A percentile compares a stretch with the other conserved stretches of the same genome.
phyloP scores from a whole-genome alignment of 768 basidiomycete species.

The Rhodotorula babjevae region DNA sequence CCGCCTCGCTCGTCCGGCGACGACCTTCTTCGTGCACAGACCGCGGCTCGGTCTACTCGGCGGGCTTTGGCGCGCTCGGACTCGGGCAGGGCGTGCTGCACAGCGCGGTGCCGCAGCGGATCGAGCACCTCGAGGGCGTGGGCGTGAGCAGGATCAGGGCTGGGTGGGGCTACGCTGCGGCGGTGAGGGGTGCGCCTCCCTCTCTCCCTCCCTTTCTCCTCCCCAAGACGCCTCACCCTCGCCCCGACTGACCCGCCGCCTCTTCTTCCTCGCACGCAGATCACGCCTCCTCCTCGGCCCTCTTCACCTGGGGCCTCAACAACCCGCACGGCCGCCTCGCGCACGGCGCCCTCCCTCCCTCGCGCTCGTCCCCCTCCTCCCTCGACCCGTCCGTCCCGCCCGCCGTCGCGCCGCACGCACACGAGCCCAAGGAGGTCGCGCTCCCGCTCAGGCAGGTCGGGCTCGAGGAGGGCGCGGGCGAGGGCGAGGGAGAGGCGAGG shows the following conservation, averaged over 20 bases:
- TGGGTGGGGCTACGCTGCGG: conserved; percentile 25
- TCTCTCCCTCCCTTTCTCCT: too few species aligned
- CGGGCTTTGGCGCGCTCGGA: conserved; percentile 30
- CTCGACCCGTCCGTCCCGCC: neutral
- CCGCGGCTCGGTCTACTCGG: conserved; percentile 25
- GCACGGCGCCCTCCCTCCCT: conserved; percentile 3
- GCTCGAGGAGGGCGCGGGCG: neutral
- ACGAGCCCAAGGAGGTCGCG: conserved; percentile 10
- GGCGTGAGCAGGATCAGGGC: conserved; percentile 30
- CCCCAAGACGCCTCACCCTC: too few species aligned
- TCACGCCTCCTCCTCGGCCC: neutral
- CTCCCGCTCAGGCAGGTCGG: conserved; percentile 20
- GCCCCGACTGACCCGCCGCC: too few species aligned
- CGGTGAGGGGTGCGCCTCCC: conserved; percentile 19
- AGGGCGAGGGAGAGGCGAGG: neutral
- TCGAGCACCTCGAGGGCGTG: conserved; percentile 12
- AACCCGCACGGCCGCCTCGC: conserved; percentile 20
- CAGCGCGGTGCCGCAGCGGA: neutral
- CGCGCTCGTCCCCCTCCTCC: neutral
- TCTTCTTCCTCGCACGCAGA: neutral
- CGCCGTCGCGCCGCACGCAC: neutral
- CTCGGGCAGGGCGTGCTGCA: neutral
- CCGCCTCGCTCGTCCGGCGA: too few species aligned
- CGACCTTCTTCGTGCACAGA: conserved; percentile 9
- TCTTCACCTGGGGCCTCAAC: conserved; percentile 35